A percentile compares a stretch with the other conserved stretches of the same genome.
Conservation (phyloP, 139 green algal species). For the Limnomonas spitsbergensis region DNA sequence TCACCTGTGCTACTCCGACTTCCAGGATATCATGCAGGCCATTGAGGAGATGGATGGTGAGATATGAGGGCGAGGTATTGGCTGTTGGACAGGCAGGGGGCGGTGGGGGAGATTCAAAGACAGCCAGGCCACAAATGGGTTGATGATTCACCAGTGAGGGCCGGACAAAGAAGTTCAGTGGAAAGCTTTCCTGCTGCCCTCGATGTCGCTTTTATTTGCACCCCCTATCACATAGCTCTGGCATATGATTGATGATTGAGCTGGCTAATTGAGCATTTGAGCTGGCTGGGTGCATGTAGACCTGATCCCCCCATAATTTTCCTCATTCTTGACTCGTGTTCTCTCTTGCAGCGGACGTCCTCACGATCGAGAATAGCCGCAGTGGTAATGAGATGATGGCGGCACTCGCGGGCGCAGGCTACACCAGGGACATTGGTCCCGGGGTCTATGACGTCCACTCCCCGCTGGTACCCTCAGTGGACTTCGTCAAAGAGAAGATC, state of each 20-base stretch:
- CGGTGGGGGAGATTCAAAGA: no score
- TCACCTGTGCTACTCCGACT: conserved; percentile 91
- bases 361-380: conserved; percentile 92
- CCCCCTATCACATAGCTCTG: no score
- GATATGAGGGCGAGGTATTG: conserved; percentile 21
- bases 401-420: conserved; percentile 62
- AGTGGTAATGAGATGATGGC: conserved; percentile 76
- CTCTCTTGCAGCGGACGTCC: conserved; percentile 73
- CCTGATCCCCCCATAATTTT: no score
- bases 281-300: no score
- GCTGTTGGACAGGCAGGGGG: background rate
- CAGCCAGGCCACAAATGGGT: no score
- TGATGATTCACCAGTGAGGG: no score
- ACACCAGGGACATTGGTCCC: conserved; percentile 74
- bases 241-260: no score
- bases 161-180: no score
- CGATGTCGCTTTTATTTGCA: no score
- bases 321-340: background rate
- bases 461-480: conserved; percentile 65
- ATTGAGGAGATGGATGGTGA: conserved; percentile 74
- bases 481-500: conserved; percentile 63
- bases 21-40: conserved; percentile 82
- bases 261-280: no score
- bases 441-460: conserved; percentile 91
- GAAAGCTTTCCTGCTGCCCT: no score